Evolutionary conservation across 2,329 filamentous ascomycete species (phyloP).

Genomic region (Trichoderma sp.): DNA sequence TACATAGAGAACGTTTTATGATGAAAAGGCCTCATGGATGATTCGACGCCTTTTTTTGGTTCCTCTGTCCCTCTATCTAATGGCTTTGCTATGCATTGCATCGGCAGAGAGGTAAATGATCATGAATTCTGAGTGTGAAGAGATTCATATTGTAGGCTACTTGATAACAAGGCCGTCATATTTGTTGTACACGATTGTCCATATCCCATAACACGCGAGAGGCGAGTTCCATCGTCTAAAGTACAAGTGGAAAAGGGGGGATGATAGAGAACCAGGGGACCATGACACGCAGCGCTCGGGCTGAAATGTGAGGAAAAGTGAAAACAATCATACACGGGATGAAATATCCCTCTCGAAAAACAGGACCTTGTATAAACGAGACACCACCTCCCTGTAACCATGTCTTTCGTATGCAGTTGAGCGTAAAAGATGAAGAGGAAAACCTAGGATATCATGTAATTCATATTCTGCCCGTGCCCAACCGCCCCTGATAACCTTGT

Average conservation of each 20-base stretch:
- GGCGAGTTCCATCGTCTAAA: slow-evolving; percentile 24
- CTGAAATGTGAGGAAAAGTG: neutral
- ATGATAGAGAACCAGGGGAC: neutral
- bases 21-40: neutral
- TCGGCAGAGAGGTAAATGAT: slow-evolving; percentile 3
- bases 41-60: neutral
- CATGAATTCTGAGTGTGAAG: neutral
- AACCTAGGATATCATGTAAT: slow-evolving; percentile 28
- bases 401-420: slow-evolving; percentile 24
- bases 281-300: neutral
- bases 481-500: slow-evolving; percentile 14
- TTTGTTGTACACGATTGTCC: neutral
- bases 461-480: slow-evolving; percentile 21
- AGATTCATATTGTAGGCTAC: neutral
- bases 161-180: neutral
- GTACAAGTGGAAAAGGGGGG: slow-evolving; percentile 1
- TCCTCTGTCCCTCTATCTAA: no score
- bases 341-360: neutral
- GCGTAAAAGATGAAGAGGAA: neutral
- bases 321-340: slow-evolving; percentile 17
- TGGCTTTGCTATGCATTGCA: neutral
- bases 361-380: slow-evolving; percentile 7
- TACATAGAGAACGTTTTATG: neutral
- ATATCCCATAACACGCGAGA: slow-evolving; percentile 13
- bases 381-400: slow-evolving; percentile 17